Base-by-base conservation (phyloP, 2,329 filamentous ascomycete genomes). In the Penicillium palitans region DNA sequence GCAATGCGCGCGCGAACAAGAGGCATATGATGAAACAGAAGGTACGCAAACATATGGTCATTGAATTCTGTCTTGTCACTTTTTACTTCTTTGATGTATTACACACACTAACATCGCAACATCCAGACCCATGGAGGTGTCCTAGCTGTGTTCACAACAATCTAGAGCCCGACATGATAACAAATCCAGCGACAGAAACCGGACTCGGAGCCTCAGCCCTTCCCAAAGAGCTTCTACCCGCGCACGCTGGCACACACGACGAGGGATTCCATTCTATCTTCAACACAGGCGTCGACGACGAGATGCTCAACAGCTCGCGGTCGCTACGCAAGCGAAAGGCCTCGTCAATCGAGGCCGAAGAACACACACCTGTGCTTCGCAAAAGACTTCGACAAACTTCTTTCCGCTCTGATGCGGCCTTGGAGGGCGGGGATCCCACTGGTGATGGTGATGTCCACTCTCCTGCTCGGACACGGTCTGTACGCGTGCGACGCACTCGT, bases 311-410 rank as follows among this genome's bases (percentile, higher is more conserved):
- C 73, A 90, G 88, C 46, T 87, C 90, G 9, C 87, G 91, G 53
- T 84, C 90, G 33, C 78, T 96, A 59, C 84, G 93, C 60, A 96
- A 96, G 76, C 86, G 93, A 54, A 96, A 93, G 74, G 88, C 90
- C 19, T 91, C 90, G 1, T 89, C 90, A 3, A 80, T 84, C 13
- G 84, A 86, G 57, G 80, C 68, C 15, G 87, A 88, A 49, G 79
- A 76, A 51, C 70, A 73, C 50, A 64, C 66, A 2, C 71, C 72
- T 24, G 66, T 73, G 25, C 77, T 62, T 80, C 90, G 62, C 82
- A 89, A 64, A 62, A 68, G 77, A 55, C 70, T 69, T 44, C 73
- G 75, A 27, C 76, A 72, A 56, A 71, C 68, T 13, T 63, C 70
- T 21, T 58, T 67, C 42, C 66, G 63, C 31, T 58, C 62, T 24